These are phyloP conservation scores for Boletus sp. DNA, from an alignment of 768 basidiomycete species.

Conservation along the genomic window DNA sequence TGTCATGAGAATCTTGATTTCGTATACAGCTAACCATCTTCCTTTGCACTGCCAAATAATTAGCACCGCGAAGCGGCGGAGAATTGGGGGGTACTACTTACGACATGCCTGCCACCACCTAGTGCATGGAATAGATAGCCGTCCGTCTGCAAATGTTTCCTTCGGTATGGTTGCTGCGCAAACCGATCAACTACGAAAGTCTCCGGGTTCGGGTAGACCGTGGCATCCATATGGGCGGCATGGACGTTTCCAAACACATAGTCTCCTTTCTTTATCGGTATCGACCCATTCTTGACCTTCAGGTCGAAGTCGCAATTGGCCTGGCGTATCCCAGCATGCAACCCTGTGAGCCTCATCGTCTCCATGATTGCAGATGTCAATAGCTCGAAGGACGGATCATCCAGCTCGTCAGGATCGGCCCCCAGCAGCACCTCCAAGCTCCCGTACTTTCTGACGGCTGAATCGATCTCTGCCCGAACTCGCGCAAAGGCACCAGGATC, in stretches of 20 bases:
- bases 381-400: slow-evolving; percentile 17
- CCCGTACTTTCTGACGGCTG: slow-evolving; percentile 10
- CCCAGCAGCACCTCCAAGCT: slow-evolving; percentile 13
- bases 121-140: slow-evolving; percentile 14
- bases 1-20: slow-evolving; percentile 18
- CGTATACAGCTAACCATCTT: slow-evolving; percentile 24
- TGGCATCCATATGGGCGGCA: slow-evolving; percentile 19
- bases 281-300: slow-evolving; percentile 1
- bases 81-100: background rate
- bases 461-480: slow-evolving; percentile 47
- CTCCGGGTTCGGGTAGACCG: slow-evolving; percentile 9
- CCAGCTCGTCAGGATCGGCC: slow-evolving; percentile 12
- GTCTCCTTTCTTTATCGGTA: slow-evolving; percentile 23
- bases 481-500: slow-evolving; percentile 43
- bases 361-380: slow-evolving; percentile 29
- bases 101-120: slow-evolving; percentile 18
- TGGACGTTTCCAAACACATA: slow-evolving; percentile 18
- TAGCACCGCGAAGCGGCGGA: background rate
- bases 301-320: slow-evolving; percentile 20
- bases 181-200: slow-evolving; percentile 22
- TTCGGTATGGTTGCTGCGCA: slow-evolving; percentile 10
- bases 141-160: slow-evolving; percentile 13
- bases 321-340: slow-evolving; percentile 18
- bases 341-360: slow-evolving; percentile 20
- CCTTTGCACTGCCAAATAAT: slow-evolving; percentile 20